These are phyloP conservation scores for Naganishia antarctica DNA, from an alignment of 768 basidiomycete genomes.

Conservation along the genomic window DNA sequence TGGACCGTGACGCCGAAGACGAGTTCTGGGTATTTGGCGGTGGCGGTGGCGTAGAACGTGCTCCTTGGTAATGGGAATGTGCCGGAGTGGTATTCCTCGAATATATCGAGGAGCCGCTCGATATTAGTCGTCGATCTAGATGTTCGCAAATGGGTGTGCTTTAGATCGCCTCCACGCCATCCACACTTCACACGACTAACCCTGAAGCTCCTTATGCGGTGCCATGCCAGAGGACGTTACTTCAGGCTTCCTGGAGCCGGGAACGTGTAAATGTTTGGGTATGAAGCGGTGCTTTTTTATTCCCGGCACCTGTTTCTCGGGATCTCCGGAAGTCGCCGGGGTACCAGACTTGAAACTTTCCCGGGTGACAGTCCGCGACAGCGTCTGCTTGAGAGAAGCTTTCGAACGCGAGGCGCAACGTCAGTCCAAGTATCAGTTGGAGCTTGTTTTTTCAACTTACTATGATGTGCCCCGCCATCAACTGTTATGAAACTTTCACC, in stretches of 20 bases:
- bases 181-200: background rate
- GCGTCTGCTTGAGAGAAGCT: background rate
- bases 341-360: background rate
- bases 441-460: background rate
- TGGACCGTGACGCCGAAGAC: conserved; percentile 39
- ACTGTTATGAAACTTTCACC: conserved; percentile 44
- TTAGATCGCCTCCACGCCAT: too few relatives aligned
- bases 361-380: conserved; percentile 7
- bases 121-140: conserved; percentile 24
- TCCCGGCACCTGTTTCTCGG: conserved; percentile 17
- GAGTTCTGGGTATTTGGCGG: conserved; percentile 48
- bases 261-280: conserved; percentile 42
- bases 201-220: background rate
- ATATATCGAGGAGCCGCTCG: conserved; percentile 72
- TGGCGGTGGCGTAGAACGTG: conserved; percentile 43
- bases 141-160: too few relatives aligned
- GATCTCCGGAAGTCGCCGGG: conserved; percentile 5
- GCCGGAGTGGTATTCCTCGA: conserved; percentile 55
- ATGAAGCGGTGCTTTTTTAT: conserved; percentile 28
- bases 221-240: background rate
- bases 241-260: conserved; percentile 22
- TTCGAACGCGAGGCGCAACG: background rate
- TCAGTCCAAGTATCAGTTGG: background rate
- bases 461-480: background rate
- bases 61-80: conserved; percentile 36